These are phyloP conservation scores for Anastatica hierochuntica DNA, from an alignment of 345 rosid species.

Conservation along the genomic window DNA sequence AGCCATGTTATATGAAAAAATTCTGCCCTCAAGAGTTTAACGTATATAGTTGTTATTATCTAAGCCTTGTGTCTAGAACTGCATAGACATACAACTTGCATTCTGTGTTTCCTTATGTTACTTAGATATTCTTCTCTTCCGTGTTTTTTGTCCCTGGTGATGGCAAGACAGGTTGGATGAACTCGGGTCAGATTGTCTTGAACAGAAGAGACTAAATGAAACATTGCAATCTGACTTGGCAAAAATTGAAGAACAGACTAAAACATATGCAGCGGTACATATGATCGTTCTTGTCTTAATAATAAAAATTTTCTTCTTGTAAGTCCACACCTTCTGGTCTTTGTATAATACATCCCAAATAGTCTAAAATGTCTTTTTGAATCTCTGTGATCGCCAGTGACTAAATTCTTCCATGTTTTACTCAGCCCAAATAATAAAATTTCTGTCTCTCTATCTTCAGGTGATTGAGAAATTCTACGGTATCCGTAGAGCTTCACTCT, in stretches of 20 bases:
- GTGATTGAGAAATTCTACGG: slow-evolving; percentile 62
- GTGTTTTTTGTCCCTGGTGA: slow-evolving; percentile 9
- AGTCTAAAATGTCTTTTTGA: neutral
- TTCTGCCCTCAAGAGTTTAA: neutral
- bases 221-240: slow-evolving; percentile 44
- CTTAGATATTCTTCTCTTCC: neutral
- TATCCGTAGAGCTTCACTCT: slow-evolving; percentile 48
- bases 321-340: neutral
- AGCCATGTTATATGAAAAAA: neutral
- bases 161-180: slow-evolving; percentile 55
- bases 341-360: neutral
- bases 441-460: slow-evolving; percentile 26
- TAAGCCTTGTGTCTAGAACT: neutral
- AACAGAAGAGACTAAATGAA: slow-evolving; percentile 50
- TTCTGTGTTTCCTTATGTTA: neutral
- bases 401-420: neutral
- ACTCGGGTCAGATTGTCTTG: slow-evolving; percentile 47
- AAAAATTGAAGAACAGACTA: slow-evolving; percentile 53
- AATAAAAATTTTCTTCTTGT: neutral
- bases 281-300: neutral
- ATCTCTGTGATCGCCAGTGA: neutral
- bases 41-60: neutral
- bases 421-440: too few species aligned
- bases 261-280: slow-evolving; percentile 47
- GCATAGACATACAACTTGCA: neutral